A percentile compares a stretch with the other conserved stretches of the same genome.
Evolutionary conservation across 2,329 filamentous ascomycete genomes (phyloP).

Genomic region (Talaromyces funiculosus): DNA sequence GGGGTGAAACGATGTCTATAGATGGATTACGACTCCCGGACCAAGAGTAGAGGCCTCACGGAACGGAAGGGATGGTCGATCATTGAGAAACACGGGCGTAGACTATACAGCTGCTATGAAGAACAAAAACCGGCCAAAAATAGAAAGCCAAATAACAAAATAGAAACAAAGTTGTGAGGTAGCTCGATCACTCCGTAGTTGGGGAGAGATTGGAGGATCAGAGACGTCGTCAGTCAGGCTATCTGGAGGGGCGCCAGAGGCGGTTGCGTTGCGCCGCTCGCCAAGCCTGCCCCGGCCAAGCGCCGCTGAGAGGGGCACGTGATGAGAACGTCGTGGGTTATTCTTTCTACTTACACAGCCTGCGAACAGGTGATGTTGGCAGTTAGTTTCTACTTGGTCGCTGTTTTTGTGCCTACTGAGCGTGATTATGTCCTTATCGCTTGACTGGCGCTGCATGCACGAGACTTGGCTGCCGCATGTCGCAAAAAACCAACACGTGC

Average conservation of each 20-base stretch:
- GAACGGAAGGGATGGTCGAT: constrained; percentile 22
- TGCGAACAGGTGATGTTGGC: not conserved
- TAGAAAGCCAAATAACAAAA: not conserved
- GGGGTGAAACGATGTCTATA: not conserved
- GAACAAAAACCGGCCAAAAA: constrained; percentile 12
- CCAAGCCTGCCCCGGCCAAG: not conserved
- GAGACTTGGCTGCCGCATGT: not conserved
- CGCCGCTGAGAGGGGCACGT: not conserved
- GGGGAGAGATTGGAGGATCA: not conserved
- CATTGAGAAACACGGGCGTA: constrained; percentile 26
- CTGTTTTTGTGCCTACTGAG: not conserved
- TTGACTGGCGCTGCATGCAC: not conserved
- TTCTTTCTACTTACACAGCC: not conserved
- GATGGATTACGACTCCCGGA: constrained; percentile 19
- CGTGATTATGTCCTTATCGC: not conserved
- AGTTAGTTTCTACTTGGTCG: no score
- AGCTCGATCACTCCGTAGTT: not conserved
- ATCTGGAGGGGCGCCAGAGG: not conserved
- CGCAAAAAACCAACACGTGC: not conserved
- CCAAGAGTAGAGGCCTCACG: constrained; percentile 30
- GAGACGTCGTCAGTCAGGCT: not conserved
- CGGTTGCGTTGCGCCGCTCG: not conserved
- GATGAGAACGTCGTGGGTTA: not conserved
- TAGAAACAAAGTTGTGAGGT: not conserved
- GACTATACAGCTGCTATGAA: not conserved